These are phyloP conservation scores for Penicillium lagena DNA, from an alignment of 495 filamentous ascomycete species.

Conservation along the genomic window DNA sequence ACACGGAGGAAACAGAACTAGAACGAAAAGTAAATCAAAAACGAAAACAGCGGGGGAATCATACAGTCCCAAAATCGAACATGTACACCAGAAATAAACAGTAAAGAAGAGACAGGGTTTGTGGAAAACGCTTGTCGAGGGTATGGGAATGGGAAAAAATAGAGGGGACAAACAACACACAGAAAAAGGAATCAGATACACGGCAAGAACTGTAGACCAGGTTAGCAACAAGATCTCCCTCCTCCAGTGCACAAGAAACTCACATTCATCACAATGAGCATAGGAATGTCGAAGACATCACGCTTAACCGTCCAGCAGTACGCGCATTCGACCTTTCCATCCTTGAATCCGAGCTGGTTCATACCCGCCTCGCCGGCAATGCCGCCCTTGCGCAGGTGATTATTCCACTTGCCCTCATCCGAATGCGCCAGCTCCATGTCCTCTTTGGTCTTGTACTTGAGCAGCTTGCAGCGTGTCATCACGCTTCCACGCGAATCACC, in stretches of 20 bases:
- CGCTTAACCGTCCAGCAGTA: slow-evolving; percentile 96
- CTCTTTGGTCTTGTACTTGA: slow-evolving; percentile 83
- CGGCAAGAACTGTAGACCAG: slow-evolving; percentile 30
- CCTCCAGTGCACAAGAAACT: slow-evolving; percentile 30
- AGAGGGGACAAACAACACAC: slow-evolving; percentile 4
- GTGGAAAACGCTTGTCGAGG: slow-evolving; percentile 6
- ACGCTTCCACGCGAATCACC: slow-evolving; percentile 79
- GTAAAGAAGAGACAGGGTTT: slow-evolving; percentile 1
- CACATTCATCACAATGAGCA: slow-evolving; percentile 96
- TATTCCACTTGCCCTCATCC: slow-evolving; percentile 42
- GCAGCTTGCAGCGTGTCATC: slow-evolving; percentile 73
- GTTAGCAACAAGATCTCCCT: slow-evolving; percentile 4
- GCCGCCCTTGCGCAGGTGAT: slow-evolving; percentile 39
- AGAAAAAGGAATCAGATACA: slow-evolving; percentile 35
- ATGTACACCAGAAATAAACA: slow-evolving; percentile 9
- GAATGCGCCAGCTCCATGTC: slow-evolving; percentile 41
- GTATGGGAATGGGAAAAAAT: slow-evolving; percentile 6
- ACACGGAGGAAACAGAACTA: slow-evolving; percentile 1
- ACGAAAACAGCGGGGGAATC: slow-evolving; percentile 17
- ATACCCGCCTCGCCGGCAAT: slow-evolving; percentile 76
- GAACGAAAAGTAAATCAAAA: neutral
- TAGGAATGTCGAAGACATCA: slow-evolving; percentile 97
- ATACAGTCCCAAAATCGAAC: slow-evolving; percentile 15
- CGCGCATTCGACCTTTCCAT: slow-evolving; percentile 89
- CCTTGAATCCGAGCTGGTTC: slow-evolving; percentile 65